A percentile compares a stretch with the other conserved stretches of the same genome.
Conservation (phyloP, 2,329 filamentous ascomycete species). For the Pseudogymnoascus sp. region DNA sequence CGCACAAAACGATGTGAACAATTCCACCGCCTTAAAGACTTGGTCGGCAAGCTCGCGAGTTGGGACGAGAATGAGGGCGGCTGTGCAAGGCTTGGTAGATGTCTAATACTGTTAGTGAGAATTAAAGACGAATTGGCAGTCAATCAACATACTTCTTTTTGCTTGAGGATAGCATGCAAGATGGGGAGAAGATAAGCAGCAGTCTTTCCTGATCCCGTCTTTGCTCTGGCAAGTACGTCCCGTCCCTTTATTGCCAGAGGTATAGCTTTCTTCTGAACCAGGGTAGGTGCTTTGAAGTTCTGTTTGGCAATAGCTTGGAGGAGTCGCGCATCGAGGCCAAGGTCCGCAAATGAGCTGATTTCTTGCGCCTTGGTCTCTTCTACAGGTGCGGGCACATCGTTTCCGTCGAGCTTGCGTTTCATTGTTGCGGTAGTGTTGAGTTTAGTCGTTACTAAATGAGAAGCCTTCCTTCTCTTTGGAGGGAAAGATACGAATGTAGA, state of each 20-base stretch:
- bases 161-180: slow-evolving; percentile 73
- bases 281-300: slow-evolving; percentile 78
- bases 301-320: slow-evolving; percentile 79
- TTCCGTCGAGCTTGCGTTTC: slow-evolving; percentile 56
- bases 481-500: slow-evolving; percentile 9
- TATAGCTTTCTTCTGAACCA: slow-evolving; percentile 79
- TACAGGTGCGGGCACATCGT: slow-evolving; percentile 39
- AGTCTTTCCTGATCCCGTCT: slow-evolving; percentile 95
- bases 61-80: slow-evolving; percentile 83
- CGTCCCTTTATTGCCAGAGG: slow-evolving; percentile 79
- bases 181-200: slow-evolving; percentile 90
- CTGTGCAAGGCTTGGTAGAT: slow-evolving; percentile 47
- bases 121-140: not conserved
- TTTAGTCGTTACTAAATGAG: slow-evolving; percentile 9
- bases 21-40: slow-evolving; percentile 69
- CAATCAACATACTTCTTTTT: slow-evolving; percentile 51
- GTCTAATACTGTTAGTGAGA: slow-evolving; percentile 32
- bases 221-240: slow-evolving; percentile 85
- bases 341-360: slow-evolving; percentile 55
- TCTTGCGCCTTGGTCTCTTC: slow-evolving; percentile 25
- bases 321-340: slow-evolving; percentile 77
- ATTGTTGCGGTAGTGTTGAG: slow-evolving; percentile 30
- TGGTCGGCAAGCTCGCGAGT: slow-evolving; percentile 92
- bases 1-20: slow-evolving; percentile 73
- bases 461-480: slow-evolving; percentile 11